Evolutionary conservation across 1,284 basidiomycete genomes (phyloP).

Genomic region (Trichosporon inkin): DNA sequence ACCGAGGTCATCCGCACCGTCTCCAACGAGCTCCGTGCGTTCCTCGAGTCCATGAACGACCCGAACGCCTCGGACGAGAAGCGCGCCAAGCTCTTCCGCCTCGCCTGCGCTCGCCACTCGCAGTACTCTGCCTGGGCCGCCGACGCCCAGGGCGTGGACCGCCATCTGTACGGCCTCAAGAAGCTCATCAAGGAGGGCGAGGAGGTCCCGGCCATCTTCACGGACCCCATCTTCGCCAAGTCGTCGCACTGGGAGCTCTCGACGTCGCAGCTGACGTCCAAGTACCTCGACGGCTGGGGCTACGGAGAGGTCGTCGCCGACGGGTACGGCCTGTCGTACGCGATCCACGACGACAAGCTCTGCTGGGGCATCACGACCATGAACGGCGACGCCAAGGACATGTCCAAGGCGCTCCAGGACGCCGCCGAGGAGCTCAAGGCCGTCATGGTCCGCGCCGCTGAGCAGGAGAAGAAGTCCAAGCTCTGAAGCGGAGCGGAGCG

Average conservation of each 20-base stretch:
- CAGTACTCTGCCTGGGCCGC: slow-evolving; percentile 87
- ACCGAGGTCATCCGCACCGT: slow-evolving; percentile 92
- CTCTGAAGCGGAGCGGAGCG: neutral
- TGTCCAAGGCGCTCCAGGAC: slow-evolving; percentile 69
- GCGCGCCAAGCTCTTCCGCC: slow-evolving; percentile 68
- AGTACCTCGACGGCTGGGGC: slow-evolving; percentile 89
- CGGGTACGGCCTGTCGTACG: slow-evolving; percentile 89
- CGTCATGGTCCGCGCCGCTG: slow-evolving; percentile 67
- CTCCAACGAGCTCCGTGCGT: slow-evolving; percentile 76
- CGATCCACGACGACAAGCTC: slow-evolving; percentile 80
- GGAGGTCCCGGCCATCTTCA: slow-evolving; percentile 70
- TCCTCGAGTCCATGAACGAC: slow-evolving; percentile 82
- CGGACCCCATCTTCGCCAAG: slow-evolving; percentile 66
- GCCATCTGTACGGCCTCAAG: slow-evolving; percentile 92
- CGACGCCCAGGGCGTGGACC: slow-evolving; percentile 90
- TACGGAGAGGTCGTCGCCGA: slow-evolving; percentile 93
- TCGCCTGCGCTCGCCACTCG: slow-evolving; percentile 75
- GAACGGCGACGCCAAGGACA: slow-evolving; percentile 60
- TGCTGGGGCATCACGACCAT: slow-evolving; percentile 89
- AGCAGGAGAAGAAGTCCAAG: slow-evolving; percentile 32
- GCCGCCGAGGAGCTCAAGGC: slow-evolving; percentile 69
- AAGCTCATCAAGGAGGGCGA: slow-evolving; percentile 74
- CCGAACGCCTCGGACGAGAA: slow-evolving; percentile 57
- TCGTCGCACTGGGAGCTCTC: slow-evolving; percentile 87
- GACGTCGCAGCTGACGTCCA: slow-evolving; percentile 80